Base-by-base conservation (phyloP, 108 stramenopile genomes). In the Nannochloropsis granulata region DNA sequence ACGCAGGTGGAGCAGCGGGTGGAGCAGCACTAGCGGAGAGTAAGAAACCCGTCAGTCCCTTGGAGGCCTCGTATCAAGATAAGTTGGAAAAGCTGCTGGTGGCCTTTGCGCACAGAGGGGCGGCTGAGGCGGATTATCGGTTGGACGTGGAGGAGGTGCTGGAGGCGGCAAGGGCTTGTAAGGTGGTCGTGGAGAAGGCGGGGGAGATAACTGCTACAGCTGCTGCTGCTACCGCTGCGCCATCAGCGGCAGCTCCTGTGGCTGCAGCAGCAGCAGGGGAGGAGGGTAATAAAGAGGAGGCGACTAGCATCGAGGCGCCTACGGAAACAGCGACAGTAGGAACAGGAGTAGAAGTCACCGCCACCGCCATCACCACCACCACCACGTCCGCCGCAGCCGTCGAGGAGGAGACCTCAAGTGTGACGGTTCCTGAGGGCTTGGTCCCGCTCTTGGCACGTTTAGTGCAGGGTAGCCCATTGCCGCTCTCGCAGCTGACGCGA, bases 391-490 rank as follows among this genome's bases (percentile, higher is more conserved):
- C 81, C 1, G 81, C 21, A 1, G 43, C 21, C 81, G 81, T 19
- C 8, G 43, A 44, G 13, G 21, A 8, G 16, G 82, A 19, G 13
- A 43, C 16, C 10, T 16, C 19, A 24, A 19, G 42, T 19, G 82
- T 44, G 44, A 44, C 82, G 43, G 81, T 86, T 23, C 86, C 86
- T 3, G 82, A 82, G 78, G 44, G 43, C 25, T 26, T 82, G n/a
- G 23, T 82, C 34, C 86, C 86, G 23, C 86, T 83, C 13, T 78
- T 86, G 23, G 86, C 86, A 12, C 86, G 86, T 23, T 23, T 86
- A 13, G 86, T 86, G 44, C 86, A 86, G 44, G 86, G 86, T 21
- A 86, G 86, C 82, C 26, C 82, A 21, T 82, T 78, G 78, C 86
- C 86, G 13, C 86, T 86, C n/a, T 79, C 86, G 13, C 13, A 25